These are phyloP conservation scores for Schizophyllum commune DNA, from an alignment of 1,284 basidiomycete species.

Conservation along the genomic window DNA sequence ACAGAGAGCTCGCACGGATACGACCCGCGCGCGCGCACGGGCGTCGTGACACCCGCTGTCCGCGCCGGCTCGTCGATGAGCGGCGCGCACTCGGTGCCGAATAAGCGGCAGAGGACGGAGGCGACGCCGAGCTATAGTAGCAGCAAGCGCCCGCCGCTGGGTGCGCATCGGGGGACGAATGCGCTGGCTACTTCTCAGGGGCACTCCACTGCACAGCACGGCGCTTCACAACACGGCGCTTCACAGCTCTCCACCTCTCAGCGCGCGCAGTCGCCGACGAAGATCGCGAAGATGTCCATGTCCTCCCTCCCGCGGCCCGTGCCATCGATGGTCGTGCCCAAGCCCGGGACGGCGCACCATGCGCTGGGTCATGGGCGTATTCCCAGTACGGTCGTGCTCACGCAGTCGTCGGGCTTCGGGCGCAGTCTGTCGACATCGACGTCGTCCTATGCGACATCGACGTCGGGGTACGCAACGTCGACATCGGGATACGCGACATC, in stretches of 20 bases:
- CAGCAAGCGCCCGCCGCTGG: constrained; percentile 10
- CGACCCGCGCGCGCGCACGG: constrained; percentile 22
- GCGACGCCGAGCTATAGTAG: constrained; percentile 17
- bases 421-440: constrained; percentile 5
- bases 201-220: neutral
- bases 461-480: constrained; percentile 1
- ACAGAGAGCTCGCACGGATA: constrained; percentile 27
- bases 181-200: neutral
- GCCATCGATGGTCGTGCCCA: constrained; percentile 35
- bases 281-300: constrained; percentile 30
- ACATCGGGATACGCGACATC: neutral
- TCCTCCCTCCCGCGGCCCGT: constrained; percentile 29
- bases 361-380: constrained; percentile 42
- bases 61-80: constrained; percentile 36
- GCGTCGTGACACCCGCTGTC: constrained; percentile 49
- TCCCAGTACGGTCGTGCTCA: constrained; percentile 22
- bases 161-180: constrained; percentile 10
- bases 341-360: constrained; percentile 40
- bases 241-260: constrained; percentile 7
- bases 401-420: constrained; percentile 11
- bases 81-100: constrained; percentile 37
- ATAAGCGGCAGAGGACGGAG: constrained; percentile 49
- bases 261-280: constrained; percentile 36
- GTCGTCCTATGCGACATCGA: constrained; percentile 14
- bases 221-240: neutral